These are phyloP conservation scores for Alternaria brassicicola DNA, from an alignment of 2,329 filamentous ascomycete species.

Conservation along the genomic window DNA sequence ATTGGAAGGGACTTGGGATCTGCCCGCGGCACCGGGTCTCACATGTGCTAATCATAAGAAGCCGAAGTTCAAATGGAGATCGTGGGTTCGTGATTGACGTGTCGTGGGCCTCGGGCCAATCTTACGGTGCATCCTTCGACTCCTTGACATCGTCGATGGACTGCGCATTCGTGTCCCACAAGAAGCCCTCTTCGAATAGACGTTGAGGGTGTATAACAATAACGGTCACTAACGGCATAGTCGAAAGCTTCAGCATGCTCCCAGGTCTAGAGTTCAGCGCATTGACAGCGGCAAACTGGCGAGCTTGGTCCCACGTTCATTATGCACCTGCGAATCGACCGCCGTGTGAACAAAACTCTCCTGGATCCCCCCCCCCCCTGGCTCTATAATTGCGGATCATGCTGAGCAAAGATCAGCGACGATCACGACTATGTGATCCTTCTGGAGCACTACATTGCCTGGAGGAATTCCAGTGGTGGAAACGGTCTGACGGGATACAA, in stretches of 20 bases:
- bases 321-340: conserved; percentile 24
- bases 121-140: conserved; percentile 14
- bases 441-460: conserved; percentile 23
- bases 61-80: conserved; percentile 26
- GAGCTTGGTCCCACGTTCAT: conserved; percentile 26
- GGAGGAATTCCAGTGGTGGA: conserved; percentile 34
- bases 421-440: conserved; percentile 31
- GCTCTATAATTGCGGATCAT: conserved; percentile 21
- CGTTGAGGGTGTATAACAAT: conserved; percentile 6
- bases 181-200: not conserved
- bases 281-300: conserved; percentile 20
- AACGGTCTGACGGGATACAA: conserved; percentile 35
- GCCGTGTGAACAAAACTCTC: conserved; percentile 24
- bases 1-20: conserved; percentile 7
- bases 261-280: conserved; percentile 3
- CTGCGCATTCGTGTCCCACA: not conserved
- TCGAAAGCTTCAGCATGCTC: not conserved
- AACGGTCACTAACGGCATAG: conserved; percentile 1
- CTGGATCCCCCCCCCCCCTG: conserved; percentile 13
- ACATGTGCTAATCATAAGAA: conserved; percentile 17
- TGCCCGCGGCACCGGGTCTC: conserved; percentile 23
- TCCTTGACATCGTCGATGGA: conserved; percentile 13
- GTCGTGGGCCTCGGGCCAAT: conserved; percentile 18
- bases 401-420: conserved; percentile 32
- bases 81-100: conserved; percentile 21